Evolutionary conservation across 2,329 filamentous ascomycete genomes (phyloP), one percentile per base, ranked within the genome.

Genomic region (Fusarium graminum): DNA sequence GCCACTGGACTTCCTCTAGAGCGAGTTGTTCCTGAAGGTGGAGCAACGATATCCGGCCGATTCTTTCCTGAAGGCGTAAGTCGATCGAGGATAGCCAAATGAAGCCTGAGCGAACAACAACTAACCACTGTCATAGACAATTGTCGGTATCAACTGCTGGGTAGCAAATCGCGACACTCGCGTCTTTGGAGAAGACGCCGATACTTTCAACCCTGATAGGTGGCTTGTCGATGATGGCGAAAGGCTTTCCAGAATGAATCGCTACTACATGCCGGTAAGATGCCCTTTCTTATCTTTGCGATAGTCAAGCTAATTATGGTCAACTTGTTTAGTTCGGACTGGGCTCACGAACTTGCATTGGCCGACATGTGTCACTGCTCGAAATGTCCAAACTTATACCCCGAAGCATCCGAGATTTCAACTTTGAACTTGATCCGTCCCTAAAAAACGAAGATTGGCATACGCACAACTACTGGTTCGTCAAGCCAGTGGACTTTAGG

Each of bases 311-410:
- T 71, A n/a, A 70, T 34, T 1, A 5, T 30, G 8, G 17, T 36
- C 6, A 1, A 6, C 4, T 1, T 12, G 25, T 3, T 0, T 13
- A 72, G 70, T 72, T 72, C n/a, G 70, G 70, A 4, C 58, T 72
- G 0, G 70, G 70, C 0, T 72, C 70, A 17, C 57, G 70, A 16
- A 69, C 52, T 2, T 72, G 70, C 2, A 71, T 72, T 6, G 70
- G 70, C 0, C 67, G 68, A 0, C 69, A 72, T 4, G 59, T 72
- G 10, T 72, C 70, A 0, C 68, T 69, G 49, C 66, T 72, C 5
- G 70, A 72, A n/a, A 72, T 72, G 59, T 66, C 59, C 0, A 72
- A 72, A 16, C 60, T 72, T 3, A 56, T 72, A 1, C 70, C 70
- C 0, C 38, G 52, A 13, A 54, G 72, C 3, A 34, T 72, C 4